Base-by-base conservation (phyloP, 1,284 basidiomycete genomes). In the Psilocybe mexicana region DNA sequence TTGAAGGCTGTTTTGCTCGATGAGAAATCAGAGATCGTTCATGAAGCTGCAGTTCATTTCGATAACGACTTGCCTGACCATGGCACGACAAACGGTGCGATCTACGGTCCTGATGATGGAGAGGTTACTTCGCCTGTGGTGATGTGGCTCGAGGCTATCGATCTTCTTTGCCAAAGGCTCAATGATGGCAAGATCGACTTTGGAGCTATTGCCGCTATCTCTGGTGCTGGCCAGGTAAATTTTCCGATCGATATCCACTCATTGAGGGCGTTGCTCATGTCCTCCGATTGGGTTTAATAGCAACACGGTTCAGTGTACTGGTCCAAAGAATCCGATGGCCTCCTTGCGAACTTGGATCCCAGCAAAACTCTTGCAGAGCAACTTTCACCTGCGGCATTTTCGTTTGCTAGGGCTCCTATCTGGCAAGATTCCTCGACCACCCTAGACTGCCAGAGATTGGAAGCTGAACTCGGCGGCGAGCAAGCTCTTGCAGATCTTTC, bases 251-350 rank as follows among this genome's bases (percentile, higher is more conserved):
- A 14, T 10, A 30, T 12, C n/a, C 57, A 26, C 46, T 23, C 43
- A 43, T 24, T 14, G 36, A 44, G 7, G 42, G 4, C 8, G 38
- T 28, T 33, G 23, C 43, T 48, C 25, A 48, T 50, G 54, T 26
- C 52, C 54, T 23, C 40, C 43, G 36, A 38, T 42, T 14, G n/a
- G n/a, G n/a, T 40, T 54, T n/a, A 43, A 12, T 60, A 94, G 88
- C 94, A 96, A 89, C 94, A 96, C 70, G 93, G 93, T 8, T 93
- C 91, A 1, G 92, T 95, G 7, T 95, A 91, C 70, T 95, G 92
- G 89, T 90, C 90, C 0, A 66, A 74, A 8, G 73, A 77, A 2
- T 88, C 88, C 0, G 77, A 82, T 46, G 54, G 61, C 0, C 69
- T 85, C 5, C 80, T 96, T 6, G 72, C 78, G 1, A 74, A 73